A percentile compares a stretch with the other conserved stretches of the same genome.
Conservation (phyloP, 2,329 filamentous ascomycete genomes). For the Penicillium freii region DNA sequence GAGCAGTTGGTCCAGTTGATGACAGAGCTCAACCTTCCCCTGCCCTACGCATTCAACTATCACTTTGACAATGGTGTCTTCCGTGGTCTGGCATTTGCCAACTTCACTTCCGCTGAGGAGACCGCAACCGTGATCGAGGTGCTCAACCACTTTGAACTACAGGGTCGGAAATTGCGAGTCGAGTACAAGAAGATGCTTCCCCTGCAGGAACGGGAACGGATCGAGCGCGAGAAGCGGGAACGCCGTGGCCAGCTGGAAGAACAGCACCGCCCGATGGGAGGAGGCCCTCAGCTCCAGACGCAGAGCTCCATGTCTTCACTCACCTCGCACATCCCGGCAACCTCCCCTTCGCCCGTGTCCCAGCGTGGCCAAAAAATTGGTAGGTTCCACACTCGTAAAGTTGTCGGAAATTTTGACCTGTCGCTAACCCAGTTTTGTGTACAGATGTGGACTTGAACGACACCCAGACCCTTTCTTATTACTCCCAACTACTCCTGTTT, state of each 20-base stretch:
- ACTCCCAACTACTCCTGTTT: constrained; percentile 86
- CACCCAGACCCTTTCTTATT: constrained; percentile 79
- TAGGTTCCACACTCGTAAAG: constrained; percentile 13
- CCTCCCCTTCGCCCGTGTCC: constrained; percentile 67
- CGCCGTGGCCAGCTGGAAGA: constrained; percentile 94
- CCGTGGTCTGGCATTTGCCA: constrained; percentile 91
- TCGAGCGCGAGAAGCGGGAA: constrained; percentile 95
- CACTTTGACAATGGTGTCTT: constrained; percentile 99
- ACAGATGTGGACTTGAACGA: constrained; percentile 86
- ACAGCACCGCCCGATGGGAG: constrained; percentile 75
- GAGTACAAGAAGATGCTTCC: constrained; percentile 99
- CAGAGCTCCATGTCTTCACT: constrained; percentile 85
- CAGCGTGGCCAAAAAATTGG: constrained; percentile 46
- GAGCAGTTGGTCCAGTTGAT: constrained; percentile 90
- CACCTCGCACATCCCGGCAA: constrained; percentile 61
- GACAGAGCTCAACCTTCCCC: constrained; percentile 87
- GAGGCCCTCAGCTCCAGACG: constrained; percentile 65
- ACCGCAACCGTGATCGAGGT: constrained; percentile 88
- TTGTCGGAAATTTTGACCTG: not conserved
- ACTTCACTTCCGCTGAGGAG: constrained; percentile 94
- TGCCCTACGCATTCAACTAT: constrained; percentile 99
- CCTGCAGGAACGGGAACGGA: constrained; percentile 87
- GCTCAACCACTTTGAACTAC: constrained; percentile 93
- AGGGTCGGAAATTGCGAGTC: constrained; percentile 88
- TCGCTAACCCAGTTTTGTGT: constrained; percentile 1